Evolutionary conservation across 495 filamentous ascomycete genomes (phyloP), one percentile per base, ranked within the genome.

Genomic region (Pyrenula massariospora): DNA sequence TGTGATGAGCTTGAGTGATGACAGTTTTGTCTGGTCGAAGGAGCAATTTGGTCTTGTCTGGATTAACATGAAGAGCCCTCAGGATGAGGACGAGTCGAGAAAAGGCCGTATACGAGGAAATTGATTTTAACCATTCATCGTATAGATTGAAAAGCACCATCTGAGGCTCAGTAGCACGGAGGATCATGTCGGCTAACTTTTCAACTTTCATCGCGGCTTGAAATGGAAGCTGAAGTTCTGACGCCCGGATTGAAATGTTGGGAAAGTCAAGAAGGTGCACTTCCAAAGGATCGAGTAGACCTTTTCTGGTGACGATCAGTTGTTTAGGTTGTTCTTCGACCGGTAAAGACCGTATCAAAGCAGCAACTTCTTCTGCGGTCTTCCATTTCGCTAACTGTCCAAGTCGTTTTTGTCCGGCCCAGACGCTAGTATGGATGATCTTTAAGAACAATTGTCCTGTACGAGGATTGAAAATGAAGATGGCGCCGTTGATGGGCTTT

Each of bases 171-270:
- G 94, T 97, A 12, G 94, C 94, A 54, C 91, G 87, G 48, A 99
- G 77, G 64, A 99, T 99, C 94, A 99, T 96, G 67, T 99, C 94
- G 56, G 92, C 94, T 24, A 99, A 78, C 68, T 96, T 97, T 72
- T 99, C 94, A 47, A 99, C 91, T 77, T 97, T 99, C 94, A 99
- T 99, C 2, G 94, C 94, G 50, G 94, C 94, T 69, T 99, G 94
- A 87, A 99, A 99, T 3, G 94, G 94, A 58, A 99, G 74, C 70
- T 99, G 94, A 56, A 99, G 74, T 73, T 99, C 94, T 0, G 94
- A 99, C 48, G 94, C 94, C 61, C 94, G 89, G 60, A 99, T 99
- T 10, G 92, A 96, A 59, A 99, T 99, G 65, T 99, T 99, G 48
- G 94, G 94, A 78, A 99, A 99, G 68, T 99, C 94, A 21, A 99